These are phyloP conservation scores for Xylaria nigripes DNA, from an alignment of 495 filamentous ascomycete genomes.

Conservation along the genomic window DNA sequence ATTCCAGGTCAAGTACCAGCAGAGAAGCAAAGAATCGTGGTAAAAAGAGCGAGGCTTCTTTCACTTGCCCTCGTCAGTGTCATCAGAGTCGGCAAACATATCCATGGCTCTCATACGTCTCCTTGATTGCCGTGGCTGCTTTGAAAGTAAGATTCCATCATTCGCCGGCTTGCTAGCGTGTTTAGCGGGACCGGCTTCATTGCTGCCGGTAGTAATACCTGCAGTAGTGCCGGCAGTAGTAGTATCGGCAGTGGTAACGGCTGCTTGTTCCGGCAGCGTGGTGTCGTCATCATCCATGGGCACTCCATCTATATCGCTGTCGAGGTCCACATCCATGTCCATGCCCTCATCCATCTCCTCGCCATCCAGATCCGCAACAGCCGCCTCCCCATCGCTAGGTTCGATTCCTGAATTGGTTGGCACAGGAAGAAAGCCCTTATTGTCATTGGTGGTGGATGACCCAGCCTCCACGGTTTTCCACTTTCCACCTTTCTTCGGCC, in stretches of 20 bases:
- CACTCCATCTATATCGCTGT: slow-evolving; percentile 42
- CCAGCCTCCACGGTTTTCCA: slow-evolving; percentile 65
- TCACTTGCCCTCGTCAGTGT: slow-evolving; percentile 32
- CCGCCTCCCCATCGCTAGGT: slow-evolving; percentile 17
- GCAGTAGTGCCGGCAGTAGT: slow-evolving; percentile 19
- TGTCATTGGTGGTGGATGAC: slow-evolving; percentile 29
- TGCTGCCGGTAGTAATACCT: slow-evolving; percentile 25
- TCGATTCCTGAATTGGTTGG: slow-evolving; percentile 3
- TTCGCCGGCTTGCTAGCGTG: slow-evolving; percentile 23
- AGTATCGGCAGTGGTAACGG: slow-evolving; percentile 19
- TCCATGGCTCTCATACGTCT: slow-evolving; percentile 79
- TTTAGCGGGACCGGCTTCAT: slow-evolving; percentile 30
- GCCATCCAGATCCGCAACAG: slow-evolving; percentile 31
- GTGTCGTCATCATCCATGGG: slow-evolving; percentile 37
- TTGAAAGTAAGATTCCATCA: slow-evolving; percentile 16
- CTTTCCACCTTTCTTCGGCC: slow-evolving; percentile 51
- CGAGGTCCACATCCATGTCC: slow-evolving; percentile 39
- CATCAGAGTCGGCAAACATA: slow-evolving; percentile 73
- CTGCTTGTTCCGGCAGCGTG: slow-evolving; percentile 28
- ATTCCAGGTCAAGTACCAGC: not conserved
- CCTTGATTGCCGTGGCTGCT: slow-evolving; percentile 20
- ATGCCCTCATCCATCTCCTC: slow-evolving; percentile 44
- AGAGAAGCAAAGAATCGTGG: not conserved
- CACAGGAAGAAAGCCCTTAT: slow-evolving; percentile 29
- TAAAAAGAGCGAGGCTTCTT: not conserved